Conservation (phyloP, 2,329 filamentous ascomycete genomes). For the Claviceps digitariae region DNA sequence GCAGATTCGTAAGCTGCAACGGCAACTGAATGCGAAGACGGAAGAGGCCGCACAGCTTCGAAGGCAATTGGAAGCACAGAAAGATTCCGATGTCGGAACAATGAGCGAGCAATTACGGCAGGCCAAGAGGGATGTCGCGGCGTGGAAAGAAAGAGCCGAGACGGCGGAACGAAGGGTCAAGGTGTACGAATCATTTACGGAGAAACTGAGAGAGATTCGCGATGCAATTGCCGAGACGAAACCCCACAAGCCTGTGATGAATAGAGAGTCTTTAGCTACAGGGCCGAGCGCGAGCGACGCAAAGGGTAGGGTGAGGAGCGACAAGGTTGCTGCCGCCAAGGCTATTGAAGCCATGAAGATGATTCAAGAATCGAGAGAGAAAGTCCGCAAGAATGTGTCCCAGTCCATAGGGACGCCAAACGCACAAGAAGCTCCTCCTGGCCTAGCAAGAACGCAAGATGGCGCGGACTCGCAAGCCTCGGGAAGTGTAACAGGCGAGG, state of each 20-base stretch:
- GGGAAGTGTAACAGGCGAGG: background rate
- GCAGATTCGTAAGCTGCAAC: slow-evolving; percentile 36
- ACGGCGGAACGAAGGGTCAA: slow-evolving; percentile 39
- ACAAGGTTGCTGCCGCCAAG: background rate
- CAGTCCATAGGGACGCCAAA: background rate
- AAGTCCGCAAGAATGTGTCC: background rate
- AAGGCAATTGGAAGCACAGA: slow-evolving; percentile 30
- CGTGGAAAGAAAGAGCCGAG: slow-evolving; percentile 43
- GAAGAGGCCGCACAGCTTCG: slow-evolving; percentile 33
- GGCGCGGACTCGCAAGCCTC: background rate
- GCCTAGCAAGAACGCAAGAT: slow-evolving; percentile 1
- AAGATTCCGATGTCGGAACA: slow-evolving; percentile 28
- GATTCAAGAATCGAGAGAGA: background rate
- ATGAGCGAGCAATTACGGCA: slow-evolving; percentile 34
- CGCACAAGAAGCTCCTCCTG: background rate
- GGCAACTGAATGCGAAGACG: slow-evolving; percentile 28
- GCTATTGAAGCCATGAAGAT: background rate
- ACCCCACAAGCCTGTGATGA: background rate
- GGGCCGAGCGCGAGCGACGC: background rate
- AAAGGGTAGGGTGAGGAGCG: background rate
- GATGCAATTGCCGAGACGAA: slow-evolving; percentile 5
- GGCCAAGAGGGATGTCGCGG: slow-evolving; percentile 18
- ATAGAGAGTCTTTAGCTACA: too few relatives aligned
- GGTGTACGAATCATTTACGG: slow-evolving; percentile 31
- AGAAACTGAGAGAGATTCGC: slow-evolving; percentile 19